Conservation (phyloP, 768 basidiomycete species). For the Pholiota microspora region DNA sequence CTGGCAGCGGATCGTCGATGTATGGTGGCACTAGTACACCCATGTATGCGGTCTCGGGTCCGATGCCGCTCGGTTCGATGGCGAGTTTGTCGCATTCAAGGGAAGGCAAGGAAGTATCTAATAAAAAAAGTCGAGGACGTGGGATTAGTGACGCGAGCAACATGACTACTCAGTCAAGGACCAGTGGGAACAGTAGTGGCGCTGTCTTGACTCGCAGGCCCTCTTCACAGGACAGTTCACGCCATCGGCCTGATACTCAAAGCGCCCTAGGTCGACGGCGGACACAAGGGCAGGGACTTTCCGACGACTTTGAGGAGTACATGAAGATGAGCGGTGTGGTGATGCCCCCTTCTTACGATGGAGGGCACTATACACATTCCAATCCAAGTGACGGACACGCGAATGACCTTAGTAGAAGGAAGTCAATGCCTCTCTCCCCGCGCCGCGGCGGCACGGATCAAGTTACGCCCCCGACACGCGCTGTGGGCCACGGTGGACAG, state of each 20-base stretch:
- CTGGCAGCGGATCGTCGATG: neutral
- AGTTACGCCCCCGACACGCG: neutral
- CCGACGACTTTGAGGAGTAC: slow-evolving; percentile 24
- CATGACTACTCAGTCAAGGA: neutral
- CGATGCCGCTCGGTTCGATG: slow-evolving; percentile 18
- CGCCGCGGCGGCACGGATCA: slow-evolving; percentile 1
- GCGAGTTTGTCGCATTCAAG: neutral
- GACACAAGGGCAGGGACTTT: slow-evolving; percentile 16
- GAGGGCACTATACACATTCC: slow-evolving; percentile 8
- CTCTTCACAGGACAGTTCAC: slow-evolving; percentile 15
- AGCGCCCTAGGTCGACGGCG: slow-evolving; percentile 6
- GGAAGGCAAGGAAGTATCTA: slow-evolving; percentile 4
- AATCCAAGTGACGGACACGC: neutral
- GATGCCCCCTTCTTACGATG: slow-evolving; percentile 16
- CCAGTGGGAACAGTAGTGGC: slow-evolving; percentile 2
- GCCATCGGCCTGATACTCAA: slow-evolving; percentile 1
- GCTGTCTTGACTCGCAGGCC: slow-evolving; percentile 3
- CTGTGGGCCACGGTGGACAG: slow-evolving; percentile 1
- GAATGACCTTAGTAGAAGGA: slow-evolving; percentile 23
- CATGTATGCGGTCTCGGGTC: slow-evolving; percentile 18
- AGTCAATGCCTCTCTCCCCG: slow-evolving; percentile 47
- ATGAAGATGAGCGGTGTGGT: slow-evolving; percentile 11
- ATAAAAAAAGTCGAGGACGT: neutral
- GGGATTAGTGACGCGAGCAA: slow-evolving; percentile 13
- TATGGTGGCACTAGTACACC: neutral